Evolutionary conservation across 139 green algal genomes (phyloP).

Genomic region (Gonium pectorale): DNA sequence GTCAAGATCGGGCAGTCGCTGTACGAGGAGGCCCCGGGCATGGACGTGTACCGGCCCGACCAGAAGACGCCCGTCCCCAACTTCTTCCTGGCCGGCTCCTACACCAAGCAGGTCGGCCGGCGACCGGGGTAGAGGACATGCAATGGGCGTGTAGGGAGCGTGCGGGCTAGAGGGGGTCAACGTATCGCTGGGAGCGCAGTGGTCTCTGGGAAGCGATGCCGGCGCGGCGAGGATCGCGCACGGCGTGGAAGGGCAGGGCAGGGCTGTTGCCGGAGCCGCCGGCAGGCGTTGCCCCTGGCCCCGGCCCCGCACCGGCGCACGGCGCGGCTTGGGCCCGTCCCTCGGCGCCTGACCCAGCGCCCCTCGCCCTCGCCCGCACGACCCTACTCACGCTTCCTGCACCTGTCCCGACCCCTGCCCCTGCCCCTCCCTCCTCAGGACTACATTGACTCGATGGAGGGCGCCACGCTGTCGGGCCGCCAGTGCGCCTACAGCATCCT

Average conservation of each 20-base stretch:
- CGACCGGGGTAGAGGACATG: no score
- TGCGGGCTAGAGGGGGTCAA: no score
- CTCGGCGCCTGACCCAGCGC: no score
- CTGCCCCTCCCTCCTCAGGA: conserved; percentile 72
- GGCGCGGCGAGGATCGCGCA: neutral
- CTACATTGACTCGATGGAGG: conserved; percentile 99
- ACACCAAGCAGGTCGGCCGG: conserved; percentile 87
- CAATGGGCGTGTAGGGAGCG: no score
- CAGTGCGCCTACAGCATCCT: conserved; percentile 51
- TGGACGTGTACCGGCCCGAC: conserved; percentile 92
- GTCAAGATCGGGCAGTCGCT: conserved; percentile 96
- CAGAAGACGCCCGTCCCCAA: conserved; percentile 92
- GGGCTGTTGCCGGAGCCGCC: neutral
- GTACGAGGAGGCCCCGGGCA: conserved; percentile 90
- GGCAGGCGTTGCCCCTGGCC: neutral
- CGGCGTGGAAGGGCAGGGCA: neutral
- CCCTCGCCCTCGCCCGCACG: no score
- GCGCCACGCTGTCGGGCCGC: conserved; percentile 90
- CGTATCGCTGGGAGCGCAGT: no score
- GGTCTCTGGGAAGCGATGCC: neutral
- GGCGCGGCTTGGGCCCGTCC: no score
- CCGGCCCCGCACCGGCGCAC: no score
- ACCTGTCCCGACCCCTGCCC: neutral
- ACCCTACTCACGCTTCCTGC: neutral
- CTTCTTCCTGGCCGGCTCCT: conserved; percentile 96